These are phyloP conservation scores for Naganishia liquefaciens DNA, from an alignment of 1,284 basidiomycete genomes.

Conservation along the genomic window DNA sequence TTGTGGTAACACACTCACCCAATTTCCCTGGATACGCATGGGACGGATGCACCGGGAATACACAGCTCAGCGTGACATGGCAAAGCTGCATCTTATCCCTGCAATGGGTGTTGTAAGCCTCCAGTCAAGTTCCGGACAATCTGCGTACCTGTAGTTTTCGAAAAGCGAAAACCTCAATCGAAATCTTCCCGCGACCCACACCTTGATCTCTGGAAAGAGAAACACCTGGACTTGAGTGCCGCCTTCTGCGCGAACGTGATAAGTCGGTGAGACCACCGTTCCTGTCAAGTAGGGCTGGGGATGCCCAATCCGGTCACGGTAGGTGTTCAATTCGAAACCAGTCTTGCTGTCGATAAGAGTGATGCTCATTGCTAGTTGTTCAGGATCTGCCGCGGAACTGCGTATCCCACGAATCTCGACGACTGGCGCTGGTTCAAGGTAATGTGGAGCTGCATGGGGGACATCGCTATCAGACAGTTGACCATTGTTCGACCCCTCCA, in stretches of 20 bases:
- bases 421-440: constrained; percentile 18
- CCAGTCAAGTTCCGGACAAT: background rate
- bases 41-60: background rate
- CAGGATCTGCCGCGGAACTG: background rate
- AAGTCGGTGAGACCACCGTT: constrained; percentile 8
- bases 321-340: background rate
- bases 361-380: constrained; percentile 1
- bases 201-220: constrained; percentile 17
- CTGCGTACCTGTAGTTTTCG: constrained; percentile 5
- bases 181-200: constrained; percentile 12
- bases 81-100: constrained; percentile 4
- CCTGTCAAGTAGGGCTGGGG: constrained; percentile 12
- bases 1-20: background rate
- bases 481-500: background rate
- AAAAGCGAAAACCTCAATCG: constrained; percentile 13
- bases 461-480: background rate
- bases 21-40: constrained; percentile 1
- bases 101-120: background rate
- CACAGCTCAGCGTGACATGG: constrained; percentile 8
- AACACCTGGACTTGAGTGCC: constrained; percentile 3
- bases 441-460: background rate
- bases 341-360: constrained; percentile 6
- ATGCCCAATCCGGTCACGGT: background rate
- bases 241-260: background rate
- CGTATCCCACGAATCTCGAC: constrained; percentile 8